These are phyloP conservation scores for Didymellaceae sp. DNA, from an alignment of 2,329 filamentous ascomycete species.

Conservation along the genomic window DNA sequence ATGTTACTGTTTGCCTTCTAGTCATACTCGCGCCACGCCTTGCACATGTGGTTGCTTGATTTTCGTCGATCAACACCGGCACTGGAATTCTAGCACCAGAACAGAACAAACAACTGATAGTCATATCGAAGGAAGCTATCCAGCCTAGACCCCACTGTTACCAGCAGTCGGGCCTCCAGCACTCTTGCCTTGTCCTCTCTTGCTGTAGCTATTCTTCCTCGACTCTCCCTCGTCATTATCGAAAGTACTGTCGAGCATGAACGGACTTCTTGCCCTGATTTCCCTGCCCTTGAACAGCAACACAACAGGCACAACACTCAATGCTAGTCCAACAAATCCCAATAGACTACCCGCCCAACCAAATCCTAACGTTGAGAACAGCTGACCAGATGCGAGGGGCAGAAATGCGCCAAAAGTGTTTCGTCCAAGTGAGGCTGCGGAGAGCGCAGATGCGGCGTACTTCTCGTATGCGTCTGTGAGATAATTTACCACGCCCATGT, in stretches of 20 bases:
- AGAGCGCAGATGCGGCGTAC: conserved; percentile 56
- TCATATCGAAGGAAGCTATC: no score
- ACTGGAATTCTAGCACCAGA: no score
- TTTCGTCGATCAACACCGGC: no score
- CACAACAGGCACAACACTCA: conserved; percentile 51
- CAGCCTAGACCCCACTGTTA: neutral
- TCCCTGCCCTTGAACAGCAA: conserved; percentile 51
- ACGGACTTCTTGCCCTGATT: conserved; percentile 47
- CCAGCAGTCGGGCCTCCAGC: neutral
- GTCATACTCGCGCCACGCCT: no score
- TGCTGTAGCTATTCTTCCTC: conserved; percentile 6
- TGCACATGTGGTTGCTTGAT: no score
- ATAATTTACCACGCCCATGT: conserved; percentile 58
- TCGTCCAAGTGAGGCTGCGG: conserved; percentile 54
- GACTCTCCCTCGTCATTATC: conserved; percentile 20
- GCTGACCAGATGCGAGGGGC: conserved; percentile 51
- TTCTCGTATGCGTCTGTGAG: conserved; percentile 57
- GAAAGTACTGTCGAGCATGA: conserved; percentile 44
- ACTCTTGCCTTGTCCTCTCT: neutral
- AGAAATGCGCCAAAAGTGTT: conserved; percentile 56
- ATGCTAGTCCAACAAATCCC: conserved; percentile 51
- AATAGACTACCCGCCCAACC: conserved; percentile 54
- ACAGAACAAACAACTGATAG: no score
- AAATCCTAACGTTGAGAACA: conserved; percentile 52
- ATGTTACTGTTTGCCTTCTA: no score